Percentiles rank a stretch among this genome's conserved stretches.
phyloP scores from a whole-genome alignment of 2,329 filamentous ascomycete genomes.

The Plectosphaerella cucumerina region DNA sequence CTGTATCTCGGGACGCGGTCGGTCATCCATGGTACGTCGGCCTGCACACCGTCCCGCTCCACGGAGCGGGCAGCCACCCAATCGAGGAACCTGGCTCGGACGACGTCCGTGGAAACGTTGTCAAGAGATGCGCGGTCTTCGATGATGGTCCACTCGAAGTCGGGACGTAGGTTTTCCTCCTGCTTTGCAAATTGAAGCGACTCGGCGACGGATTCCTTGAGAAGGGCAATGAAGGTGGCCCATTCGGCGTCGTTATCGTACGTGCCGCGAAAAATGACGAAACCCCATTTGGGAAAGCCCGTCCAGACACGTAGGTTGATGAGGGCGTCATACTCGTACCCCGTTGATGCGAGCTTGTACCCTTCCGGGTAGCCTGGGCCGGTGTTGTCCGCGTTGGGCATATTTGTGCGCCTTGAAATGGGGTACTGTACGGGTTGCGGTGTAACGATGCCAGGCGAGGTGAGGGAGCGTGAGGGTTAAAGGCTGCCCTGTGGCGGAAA shows the following conservation, averaged over 20 bases:
- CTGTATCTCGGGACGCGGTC: neutral
- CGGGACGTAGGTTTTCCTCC: neutral
- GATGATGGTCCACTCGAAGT: constrained; percentile 5
- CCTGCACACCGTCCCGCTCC: constrained; percentile 1
- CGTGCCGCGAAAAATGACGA: constrained; percentile 10
- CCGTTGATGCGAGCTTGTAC: neutral
- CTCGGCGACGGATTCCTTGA: neutral
- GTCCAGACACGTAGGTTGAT: neutral
- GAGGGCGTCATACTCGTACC: constrained; percentile 6
- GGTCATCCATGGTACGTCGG: neutral
- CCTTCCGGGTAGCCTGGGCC: neutral
- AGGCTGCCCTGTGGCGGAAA: no score
- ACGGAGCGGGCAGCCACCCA: neutral
- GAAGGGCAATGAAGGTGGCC: constrained; percentile 1
- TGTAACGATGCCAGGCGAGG: no score
- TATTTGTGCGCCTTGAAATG: neutral
- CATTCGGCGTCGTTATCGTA: constrained; percentile 10
- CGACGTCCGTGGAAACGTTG: constrained; percentile 1
- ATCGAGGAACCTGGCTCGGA: neutral
- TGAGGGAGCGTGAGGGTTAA: no score
- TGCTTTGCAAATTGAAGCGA: neutral
- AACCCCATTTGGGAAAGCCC: constrained; percentile 10
- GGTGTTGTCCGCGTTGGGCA: neutral
- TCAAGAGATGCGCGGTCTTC: constrained; percentile 6
- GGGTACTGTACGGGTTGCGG: neutral